These are phyloP conservation scores for Hypoxylon sp. DNA, from an alignment of 2,329 filamentous ascomycete genomes.

Conservation along the genomic window DNA sequence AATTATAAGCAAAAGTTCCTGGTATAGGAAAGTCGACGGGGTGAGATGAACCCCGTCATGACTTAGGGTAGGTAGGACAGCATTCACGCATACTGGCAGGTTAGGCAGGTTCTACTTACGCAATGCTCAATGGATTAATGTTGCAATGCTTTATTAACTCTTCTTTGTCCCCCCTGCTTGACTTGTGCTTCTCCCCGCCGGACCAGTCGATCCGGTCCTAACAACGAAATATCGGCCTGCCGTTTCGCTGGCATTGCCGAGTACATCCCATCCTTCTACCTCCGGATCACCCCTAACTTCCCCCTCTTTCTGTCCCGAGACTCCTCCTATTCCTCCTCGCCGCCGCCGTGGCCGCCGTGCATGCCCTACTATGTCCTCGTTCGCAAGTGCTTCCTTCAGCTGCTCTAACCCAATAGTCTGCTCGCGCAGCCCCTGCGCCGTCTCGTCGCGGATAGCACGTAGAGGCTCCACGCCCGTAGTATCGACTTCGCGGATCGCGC, in stretches of 20 bases:
- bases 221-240: constrained; percentile 84
- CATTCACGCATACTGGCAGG: constrained; percentile 5
- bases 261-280: constrained; percentile 78
- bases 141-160: constrained; percentile 12
- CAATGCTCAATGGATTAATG: constrained; percentile 9
- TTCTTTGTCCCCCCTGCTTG: constrained; percentile 24
- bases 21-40: constrained; percentile 1
- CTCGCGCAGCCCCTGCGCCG: constrained; percentile 67
- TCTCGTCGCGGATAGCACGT: constrained; percentile 86
- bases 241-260: constrained; percentile 75
- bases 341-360: constrained; percentile 55
- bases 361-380: constrained; percentile 74
- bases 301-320: background rate
- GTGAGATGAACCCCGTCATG: background rate
- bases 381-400: constrained; percentile 68
- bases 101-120: constrained; percentile 24
- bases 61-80: background rate
- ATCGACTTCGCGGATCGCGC: constrained; percentile 84
- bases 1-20: constrained; percentile 24
- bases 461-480: constrained; percentile 81
- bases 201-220: constrained; percentile 64
- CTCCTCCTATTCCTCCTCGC: constrained; percentile 8
- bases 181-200: constrained; percentile 3
- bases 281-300: constrained; percentile 59
- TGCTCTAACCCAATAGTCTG: constrained; percentile 72